Evolutionary conservation across 805 yeast genomes (phyloP).

Genomic region (Maudiozyma pseudohumilis): DNA sequence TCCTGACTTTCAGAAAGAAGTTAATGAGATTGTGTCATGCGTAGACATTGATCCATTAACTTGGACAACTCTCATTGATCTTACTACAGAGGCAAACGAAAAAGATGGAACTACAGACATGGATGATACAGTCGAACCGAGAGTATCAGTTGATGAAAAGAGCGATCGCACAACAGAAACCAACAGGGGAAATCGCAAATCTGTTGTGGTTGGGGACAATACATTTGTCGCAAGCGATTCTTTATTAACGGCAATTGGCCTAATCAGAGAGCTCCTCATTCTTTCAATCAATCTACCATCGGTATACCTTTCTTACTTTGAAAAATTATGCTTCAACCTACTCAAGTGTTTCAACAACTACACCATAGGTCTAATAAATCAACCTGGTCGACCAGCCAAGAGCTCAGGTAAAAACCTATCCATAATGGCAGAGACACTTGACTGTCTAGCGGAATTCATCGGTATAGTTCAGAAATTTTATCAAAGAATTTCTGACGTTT

Average conservation of each 20-base stretch:
- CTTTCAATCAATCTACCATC: conserved; percentile 48
- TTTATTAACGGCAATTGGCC: conserved; percentile 30
- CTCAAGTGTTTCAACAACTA: conserved; percentile 41
- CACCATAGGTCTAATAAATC: conserved; percentile 19
- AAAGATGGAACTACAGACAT: neutral
- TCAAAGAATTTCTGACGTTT: conserved; percentile 17
- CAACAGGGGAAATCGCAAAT: conserved; percentile 28
- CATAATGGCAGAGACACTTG: conserved; percentile 35
- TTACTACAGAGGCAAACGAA: conserved; percentile 8
- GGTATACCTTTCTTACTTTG: conserved; percentile 29
- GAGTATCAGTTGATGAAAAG: neutral
- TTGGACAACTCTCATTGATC: conserved; percentile 38
- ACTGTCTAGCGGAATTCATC: conserved; percentile 32
- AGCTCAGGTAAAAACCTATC: conserved; percentile 30
- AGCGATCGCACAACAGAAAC: neutral
- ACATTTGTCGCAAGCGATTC: conserved; percentile 53
- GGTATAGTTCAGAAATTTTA: conserved; percentile 23
- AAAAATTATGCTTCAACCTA: conserved; percentile 35
- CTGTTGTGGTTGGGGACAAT: conserved; percentile 41
- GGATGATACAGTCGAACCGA: conserved; percentile 6
- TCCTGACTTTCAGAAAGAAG: conserved; percentile 36
- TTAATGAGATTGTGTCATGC: conserved; percentile 43
- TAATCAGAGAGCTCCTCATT: conserved; percentile 44
- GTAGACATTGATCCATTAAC: conserved; percentile 36
- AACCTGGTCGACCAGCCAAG: conserved; percentile 13